These are phyloP conservation scores for Nepenthes mirabilis DNA, from an alignment of 148 eudicot genomes.

Conservation along the genomic window DNA sequence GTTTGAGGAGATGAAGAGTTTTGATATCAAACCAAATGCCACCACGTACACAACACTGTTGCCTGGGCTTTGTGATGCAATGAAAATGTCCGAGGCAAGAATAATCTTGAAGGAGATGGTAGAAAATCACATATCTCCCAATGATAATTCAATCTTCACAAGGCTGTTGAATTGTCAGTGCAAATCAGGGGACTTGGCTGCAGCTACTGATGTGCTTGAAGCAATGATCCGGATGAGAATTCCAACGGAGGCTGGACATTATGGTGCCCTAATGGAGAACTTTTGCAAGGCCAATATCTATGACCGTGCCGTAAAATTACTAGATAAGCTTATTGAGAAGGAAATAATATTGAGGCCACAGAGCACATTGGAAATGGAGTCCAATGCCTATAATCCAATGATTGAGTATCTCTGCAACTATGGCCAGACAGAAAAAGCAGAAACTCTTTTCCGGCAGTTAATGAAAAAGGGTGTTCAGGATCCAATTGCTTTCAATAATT, in stretches of 20 bases:
- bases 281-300: conserved; percentile 54
- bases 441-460: conserved; percentile 67
- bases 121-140: conserved; percentile 38
- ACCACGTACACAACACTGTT: conserved; percentile 66
- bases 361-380: conserved; percentile 50
- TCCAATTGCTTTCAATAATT: conserved; percentile 49
- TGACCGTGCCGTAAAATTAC: conserved; percentile 59
- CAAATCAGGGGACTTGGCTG: conserved; percentile 62
- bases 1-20: conserved; percentile 72
- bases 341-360: conserved; percentile 60
- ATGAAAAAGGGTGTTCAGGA: conserved; percentile 86
- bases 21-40: conserved; percentile 56
- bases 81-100: conserved; percentile 60
- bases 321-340: conserved; percentile 75
- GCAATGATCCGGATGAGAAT: conserved; percentile 60
- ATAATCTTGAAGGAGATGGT: conserved; percentile 69
- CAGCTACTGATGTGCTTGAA: conserved; percentile 73
- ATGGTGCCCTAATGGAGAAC: conserved; percentile 66
- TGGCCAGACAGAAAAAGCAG: conserved; percentile 64
- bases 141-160: conserved; percentile 53
- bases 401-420: conserved; percentile 64
- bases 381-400: conserved; percentile 64
- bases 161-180: conserved; percentile 61
- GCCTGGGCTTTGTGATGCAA: conserved; percentile 83
- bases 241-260: conserved; percentile 87